Conservation (phyloP, 2,329 filamentous ascomycete species). For the Phialophora verrucosa region DNA sequence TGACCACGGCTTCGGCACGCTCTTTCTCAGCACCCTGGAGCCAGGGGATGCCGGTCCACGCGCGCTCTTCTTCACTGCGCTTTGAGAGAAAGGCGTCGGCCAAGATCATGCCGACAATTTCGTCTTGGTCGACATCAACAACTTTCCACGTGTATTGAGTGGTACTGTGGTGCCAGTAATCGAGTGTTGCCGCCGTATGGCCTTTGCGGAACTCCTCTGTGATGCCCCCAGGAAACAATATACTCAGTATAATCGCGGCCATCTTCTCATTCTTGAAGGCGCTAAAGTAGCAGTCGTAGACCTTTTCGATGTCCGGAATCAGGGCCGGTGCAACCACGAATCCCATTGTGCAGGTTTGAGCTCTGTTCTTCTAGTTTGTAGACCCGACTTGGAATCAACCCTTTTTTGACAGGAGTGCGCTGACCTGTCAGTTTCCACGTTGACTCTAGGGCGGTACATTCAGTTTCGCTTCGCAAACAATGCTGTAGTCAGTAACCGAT, state of each 20-base stretch:
- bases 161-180: too few relatives aligned
- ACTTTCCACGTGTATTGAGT: too few relatives aligned
- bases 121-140: too few relatives aligned
- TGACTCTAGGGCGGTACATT: too few relatives aligned
- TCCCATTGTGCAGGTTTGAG: slow-evolving; percentile 41
- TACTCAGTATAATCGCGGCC: slow-evolving; percentile 47
- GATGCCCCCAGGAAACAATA: slow-evolving; percentile 35
- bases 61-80: slow-evolving; percentile 51
- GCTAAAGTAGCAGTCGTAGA: slow-evolving; percentile 57
- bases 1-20: slow-evolving; percentile 52
- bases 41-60: slow-evolving; percentile 54
- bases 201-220: too few relatives aligned
- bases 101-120: slow-evolving; percentile 44
- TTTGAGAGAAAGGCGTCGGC: slow-evolving; percentile 51
- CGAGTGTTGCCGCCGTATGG: too few relatives aligned
- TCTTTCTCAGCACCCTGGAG: slow-evolving; percentile 53
- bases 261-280: slow-evolving; percentile 47
- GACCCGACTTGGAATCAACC: too few relatives aligned
- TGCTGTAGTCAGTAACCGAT: too few relatives aligned
- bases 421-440: too few relatives aligned
- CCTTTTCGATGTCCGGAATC: slow-evolving; percentile 53
- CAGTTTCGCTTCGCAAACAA: too few relatives aligned
- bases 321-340: slow-evolving; percentile 54
- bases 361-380: too few relatives aligned
- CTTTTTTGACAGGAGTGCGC: too few relatives aligned